phyloP scores from a whole-genome alignment of 2,329 filamentous ascomycete genomes.

The Exophiala viscosa region DNA sequence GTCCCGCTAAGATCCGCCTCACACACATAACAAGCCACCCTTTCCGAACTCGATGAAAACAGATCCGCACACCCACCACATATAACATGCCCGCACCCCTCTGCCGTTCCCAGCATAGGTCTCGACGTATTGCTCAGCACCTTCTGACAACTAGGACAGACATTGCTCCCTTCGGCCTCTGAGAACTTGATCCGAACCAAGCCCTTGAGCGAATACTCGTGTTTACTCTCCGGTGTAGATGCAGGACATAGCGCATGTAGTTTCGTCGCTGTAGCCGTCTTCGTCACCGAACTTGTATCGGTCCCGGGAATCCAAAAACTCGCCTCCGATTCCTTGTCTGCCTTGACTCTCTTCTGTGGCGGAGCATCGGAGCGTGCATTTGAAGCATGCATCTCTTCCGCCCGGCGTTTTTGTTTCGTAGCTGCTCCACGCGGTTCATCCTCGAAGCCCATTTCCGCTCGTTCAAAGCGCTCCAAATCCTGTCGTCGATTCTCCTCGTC shows the following conservation, averaged over 20 bases:
- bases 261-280: conserved; percentile 57
- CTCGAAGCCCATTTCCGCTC: conserved; percentile 27
- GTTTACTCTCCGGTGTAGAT: conserved; percentile 62
- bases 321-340: conserved; percentile 51
- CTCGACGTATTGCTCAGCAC: conserved; percentile 75
- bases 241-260: conserved; percentile 71
- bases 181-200: conserved; percentile 74
- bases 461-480: conserved; percentile 53
- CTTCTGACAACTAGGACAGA: conserved; percentile 86
- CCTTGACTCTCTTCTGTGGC: conserved; percentile 44
- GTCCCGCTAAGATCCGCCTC: conserved; percentile 65
- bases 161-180: conserved; percentile 59
- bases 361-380: conserved; percentile 36
- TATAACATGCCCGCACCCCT: conserved; percentile 76
- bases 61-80: conserved; percentile 80
- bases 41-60: conserved; percentile 55
- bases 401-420: conserved; percentile 71
- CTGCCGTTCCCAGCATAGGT: conserved; percentile 73
- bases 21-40: conserved; percentile 77
- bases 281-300: conserved; percentile 63
- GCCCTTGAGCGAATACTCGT: conserved; percentile 72
- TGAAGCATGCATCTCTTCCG: conserved; percentile 69
- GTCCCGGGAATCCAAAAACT: conserved; percentile 89
- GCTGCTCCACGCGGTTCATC: conserved; percentile 27
- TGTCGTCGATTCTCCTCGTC: conserved; percentile 67